Conservation (phyloP, 1,284 basidiomycete genomes). For the Fistulinella cinereoalba region DNA sequence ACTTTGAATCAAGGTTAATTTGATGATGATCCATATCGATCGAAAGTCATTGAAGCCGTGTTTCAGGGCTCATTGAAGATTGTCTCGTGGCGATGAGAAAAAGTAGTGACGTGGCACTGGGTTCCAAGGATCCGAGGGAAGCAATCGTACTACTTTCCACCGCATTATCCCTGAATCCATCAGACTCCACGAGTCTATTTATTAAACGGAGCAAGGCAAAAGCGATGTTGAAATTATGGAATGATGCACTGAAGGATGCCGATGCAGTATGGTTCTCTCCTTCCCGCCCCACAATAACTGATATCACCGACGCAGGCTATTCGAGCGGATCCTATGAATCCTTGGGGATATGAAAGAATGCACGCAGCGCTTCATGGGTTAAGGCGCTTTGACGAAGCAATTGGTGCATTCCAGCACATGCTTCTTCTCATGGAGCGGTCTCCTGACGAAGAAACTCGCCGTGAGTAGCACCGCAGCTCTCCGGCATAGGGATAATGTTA, state of each 20-base stretch:
- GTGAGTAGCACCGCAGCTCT: not conserved
- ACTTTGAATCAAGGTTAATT: not conserved
- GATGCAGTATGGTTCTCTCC: not conserved
- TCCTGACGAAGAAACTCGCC: not conserved
- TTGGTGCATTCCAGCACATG: not conserved
- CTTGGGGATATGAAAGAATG: slow-evolving; percentile 1
- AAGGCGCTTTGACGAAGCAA: slow-evolving; percentile 3
- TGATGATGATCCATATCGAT: not conserved
- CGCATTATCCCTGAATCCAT: not conserved
- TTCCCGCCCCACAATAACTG: not conserved
- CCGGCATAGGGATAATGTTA: not conserved
- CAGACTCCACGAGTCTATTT: not conserved
- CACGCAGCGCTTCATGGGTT: slow-evolving; percentile 1
- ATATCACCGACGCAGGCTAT: not conserved
- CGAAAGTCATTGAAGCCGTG: not conserved
- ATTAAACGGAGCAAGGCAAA: not conserved
- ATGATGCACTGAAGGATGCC: slow-evolving; percentile 2
- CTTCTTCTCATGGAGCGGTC: not conserved
- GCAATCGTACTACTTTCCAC: not conserved
- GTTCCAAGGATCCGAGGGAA: not conserved
- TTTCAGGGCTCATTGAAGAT: not conserved
- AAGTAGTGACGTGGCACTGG: not conserved
- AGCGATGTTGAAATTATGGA: not conserved
- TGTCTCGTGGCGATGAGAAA: not conserved
- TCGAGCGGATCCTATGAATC: not conserved